A percentile compares a stretch with the other conserved stretches of the same genome.
Evolutionary conservation across 1,139 yeast species (phyloP).

Genomic region (Blastobotrys ciferrii): DNA sequence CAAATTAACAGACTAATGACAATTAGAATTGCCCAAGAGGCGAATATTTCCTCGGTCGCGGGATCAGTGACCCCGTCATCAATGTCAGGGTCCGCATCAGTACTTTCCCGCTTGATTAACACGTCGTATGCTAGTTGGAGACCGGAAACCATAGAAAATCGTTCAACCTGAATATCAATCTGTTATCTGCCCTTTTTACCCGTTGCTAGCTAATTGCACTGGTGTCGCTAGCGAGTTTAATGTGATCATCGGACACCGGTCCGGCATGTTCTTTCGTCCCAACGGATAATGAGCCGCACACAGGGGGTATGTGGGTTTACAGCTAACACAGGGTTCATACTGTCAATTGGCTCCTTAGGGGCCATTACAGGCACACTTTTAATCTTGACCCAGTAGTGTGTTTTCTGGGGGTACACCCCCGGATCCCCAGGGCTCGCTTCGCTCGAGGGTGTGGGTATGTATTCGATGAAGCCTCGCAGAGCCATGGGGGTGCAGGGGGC

Average conservation of each 20-base stretch:
- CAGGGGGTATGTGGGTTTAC: no score
- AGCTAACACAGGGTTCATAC: no score
- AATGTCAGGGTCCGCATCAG: conserved; percentile 41
- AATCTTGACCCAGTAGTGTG: no score
- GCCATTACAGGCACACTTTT: no score
- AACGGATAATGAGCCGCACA: background rate
- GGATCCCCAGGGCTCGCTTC: no score
- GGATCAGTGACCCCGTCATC: conserved; percentile 77
- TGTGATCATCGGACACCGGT: background rate
- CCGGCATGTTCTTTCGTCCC: background rate
- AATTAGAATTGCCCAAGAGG: conserved; percentile 96
- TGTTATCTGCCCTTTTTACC: background rate
- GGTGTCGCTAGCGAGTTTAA: background rate
- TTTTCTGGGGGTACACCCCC: no score
- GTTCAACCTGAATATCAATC: background rate
- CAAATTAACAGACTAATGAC: conserved; percentile 74
- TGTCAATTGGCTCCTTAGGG: no score
- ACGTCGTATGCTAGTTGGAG: conserved; percentile 10
- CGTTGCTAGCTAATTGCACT: background rate
- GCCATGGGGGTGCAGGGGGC: no score
- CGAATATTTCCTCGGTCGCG: conserved; percentile 91
- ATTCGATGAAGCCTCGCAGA: no score
- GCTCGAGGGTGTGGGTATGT: no score
- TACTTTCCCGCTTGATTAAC: conserved; percentile 33
- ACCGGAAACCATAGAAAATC: conserved; percentile 6